phyloP scores from a whole-genome alignment of 1,284 basidiomycete species.

The Fomitopsis palustris region DNA sequence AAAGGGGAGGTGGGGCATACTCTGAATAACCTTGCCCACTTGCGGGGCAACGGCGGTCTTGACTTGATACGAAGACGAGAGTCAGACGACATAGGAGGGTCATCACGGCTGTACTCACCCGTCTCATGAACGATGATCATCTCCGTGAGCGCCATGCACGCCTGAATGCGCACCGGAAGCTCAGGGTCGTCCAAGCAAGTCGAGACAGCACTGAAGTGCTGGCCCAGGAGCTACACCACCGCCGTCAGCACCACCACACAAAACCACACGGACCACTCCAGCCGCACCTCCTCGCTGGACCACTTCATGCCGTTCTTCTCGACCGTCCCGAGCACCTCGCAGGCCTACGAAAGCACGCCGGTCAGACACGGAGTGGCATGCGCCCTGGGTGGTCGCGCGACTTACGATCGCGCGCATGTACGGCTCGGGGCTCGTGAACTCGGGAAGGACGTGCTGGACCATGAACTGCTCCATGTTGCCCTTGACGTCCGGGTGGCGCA shows the following conservation, averaged over 20 bases:
- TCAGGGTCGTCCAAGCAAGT: slow-evolving; percentile 68
- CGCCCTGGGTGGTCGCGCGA: slow-evolving; percentile 15
- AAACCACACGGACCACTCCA: background rate
- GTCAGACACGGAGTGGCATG: slow-evolving; percentile 6
- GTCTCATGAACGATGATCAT: slow-evolving; percentile 67
- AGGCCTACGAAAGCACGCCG: slow-evolving; percentile 50
- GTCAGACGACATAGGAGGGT: background rate
- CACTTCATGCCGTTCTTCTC: slow-evolving; percentile 66
- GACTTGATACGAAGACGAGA: slow-evolving; percentile 39
- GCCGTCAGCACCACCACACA: background rate
- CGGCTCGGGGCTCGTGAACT: slow-evolving; percentile 59
- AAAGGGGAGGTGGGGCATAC: slow-evolving; percentile 34
- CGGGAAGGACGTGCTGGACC: slow-evolving; percentile 67
- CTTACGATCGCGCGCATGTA: slow-evolving; percentile 76
- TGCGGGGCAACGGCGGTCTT: slow-evolving; percentile 71
- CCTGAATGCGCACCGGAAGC: slow-evolving; percentile 83
- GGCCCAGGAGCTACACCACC: slow-evolving; percentile 51
- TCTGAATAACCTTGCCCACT: slow-evolving; percentile 86
- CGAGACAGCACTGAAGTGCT: slow-evolving; percentile 61
- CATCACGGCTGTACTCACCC: slow-evolving; percentile 36
- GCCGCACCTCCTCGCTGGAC: slow-evolving; percentile 60
- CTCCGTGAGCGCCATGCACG: slow-evolving; percentile 77
- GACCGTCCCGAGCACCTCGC: slow-evolving; percentile 74
- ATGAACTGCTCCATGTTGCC: slow-evolving; percentile 76
- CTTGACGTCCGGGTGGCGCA: slow-evolving; percentile 77